Conservation (phyloP, 192 early-diverging fungal species). For the Coemansia sp. region DNA sequence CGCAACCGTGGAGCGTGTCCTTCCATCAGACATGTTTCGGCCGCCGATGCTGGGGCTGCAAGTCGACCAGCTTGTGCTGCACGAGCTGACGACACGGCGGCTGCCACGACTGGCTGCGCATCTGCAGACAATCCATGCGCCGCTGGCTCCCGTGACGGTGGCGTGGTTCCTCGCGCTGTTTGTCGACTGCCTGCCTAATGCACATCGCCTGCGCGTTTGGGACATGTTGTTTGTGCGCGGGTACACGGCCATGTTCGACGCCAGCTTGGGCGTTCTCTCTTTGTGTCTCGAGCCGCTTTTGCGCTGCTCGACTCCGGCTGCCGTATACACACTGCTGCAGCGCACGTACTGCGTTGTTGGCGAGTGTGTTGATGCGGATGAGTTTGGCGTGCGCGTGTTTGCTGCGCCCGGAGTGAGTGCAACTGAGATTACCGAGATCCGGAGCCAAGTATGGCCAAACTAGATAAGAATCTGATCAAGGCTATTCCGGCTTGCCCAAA, state of each 20-base stretch:
- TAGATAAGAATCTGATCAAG: background rate
- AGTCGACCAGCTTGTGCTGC: slow-evolving; percentile 56
- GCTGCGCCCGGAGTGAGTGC: slow-evolving; percentile 8
- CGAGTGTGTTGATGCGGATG: slow-evolving; percentile 39
- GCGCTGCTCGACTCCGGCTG: slow-evolving; percentile 44
- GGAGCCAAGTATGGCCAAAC: slow-evolving; percentile 8
- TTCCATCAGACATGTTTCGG: slow-evolving; percentile 53
- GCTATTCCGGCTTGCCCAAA: background rate
- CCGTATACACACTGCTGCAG: slow-evolving; percentile 55
- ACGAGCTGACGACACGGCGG: slow-evolving; percentile 47
- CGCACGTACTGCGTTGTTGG: slow-evolving; percentile 35
- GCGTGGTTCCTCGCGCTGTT: slow-evolving; percentile 59
- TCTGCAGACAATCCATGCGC: slow-evolving; percentile 29
- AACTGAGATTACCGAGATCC: slow-evolving; percentile 18
- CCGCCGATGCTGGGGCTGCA: slow-evolving; percentile 54
- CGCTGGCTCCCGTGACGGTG: slow-evolving; percentile 54
- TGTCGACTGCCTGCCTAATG: slow-evolving; percentile 52
- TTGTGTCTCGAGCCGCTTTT: slow-evolving; percentile 48
- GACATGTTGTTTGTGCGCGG: slow-evolving; percentile 57
- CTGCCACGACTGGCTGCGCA: slow-evolving; percentile 52
- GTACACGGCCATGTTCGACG: slow-evolving; percentile 52
- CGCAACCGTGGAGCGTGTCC: slow-evolving; percentile 49
- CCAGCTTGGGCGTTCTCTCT: slow-evolving; percentile 52
- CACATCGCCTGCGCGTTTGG: slow-evolving; percentile 55
- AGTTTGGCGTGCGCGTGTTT: slow-evolving; percentile 43